Percentiles rank a stretch among this genome's conserved stretches.
Conservation (phyloP, 208 protist species). For the Leishmania guyanensis region DNA sequence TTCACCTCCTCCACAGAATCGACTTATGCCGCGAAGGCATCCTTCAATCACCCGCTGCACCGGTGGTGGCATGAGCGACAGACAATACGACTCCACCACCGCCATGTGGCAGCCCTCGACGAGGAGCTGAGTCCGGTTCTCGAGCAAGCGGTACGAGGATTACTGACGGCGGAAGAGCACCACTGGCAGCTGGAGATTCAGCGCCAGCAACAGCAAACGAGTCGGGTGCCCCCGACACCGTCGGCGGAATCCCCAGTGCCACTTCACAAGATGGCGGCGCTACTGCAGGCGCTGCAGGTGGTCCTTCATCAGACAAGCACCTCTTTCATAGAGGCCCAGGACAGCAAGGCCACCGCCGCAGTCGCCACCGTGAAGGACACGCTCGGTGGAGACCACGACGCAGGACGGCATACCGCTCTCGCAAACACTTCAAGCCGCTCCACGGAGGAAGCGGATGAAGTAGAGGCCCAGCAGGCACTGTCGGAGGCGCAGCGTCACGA, state of each 20-base stretch:
- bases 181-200: conserved; percentile 40
- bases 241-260: conserved; percentile 33
- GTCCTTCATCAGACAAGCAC: conserved; percentile 43
- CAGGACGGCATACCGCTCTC: not conserved
- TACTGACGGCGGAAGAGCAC: conserved; percentile 59
- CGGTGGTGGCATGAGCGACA: conserved; percentile 61
- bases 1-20: not conserved
- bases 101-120: conserved; percentile 34
- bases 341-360: not conserved
- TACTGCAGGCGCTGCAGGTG: conserved; percentile 48
- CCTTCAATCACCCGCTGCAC: conserved; percentile 40
- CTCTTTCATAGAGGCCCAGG: conserved; percentile 35
- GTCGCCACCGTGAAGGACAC: not conserved
- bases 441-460: not conserved
- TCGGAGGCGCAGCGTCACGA: conserved; percentile 13
- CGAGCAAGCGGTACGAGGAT: conserved; percentile 41
- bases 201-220: conserved; percentile 20
- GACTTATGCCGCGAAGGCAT: not conserved
- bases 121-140: conserved; percentile 36
- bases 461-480: not conserved
- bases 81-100: conserved; percentile 32
- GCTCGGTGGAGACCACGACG: not conserved
- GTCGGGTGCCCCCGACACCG: conserved; percentile 12
- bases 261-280: conserved; percentile 39
- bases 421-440: not conserved